Evolutionary conservation across 345 rosid species (phyloP), one percentile per base, ranked within the genome.

Genomic region (Euphorbia tirucalli): DNA sequence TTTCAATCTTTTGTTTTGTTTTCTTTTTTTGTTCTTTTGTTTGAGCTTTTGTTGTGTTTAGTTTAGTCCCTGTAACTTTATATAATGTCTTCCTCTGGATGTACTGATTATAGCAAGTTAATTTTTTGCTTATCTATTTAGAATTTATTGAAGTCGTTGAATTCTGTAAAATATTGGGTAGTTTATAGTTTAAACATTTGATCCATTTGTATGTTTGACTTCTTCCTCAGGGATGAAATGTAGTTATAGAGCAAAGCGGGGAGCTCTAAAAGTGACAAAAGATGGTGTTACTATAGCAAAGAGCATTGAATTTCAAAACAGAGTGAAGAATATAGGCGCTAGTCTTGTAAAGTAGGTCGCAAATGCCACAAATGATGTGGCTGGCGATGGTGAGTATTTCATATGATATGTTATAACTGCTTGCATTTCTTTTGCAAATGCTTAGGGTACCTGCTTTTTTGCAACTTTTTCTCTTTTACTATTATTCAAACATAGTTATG

Each of bases 251-350:
- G 61, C 77, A 78, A 69, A 78, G 77, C 68, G 59, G 56, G 77
- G 77, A 28, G 71, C 78, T 2, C 82, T 75, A 16, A 78, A 78
- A 54, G 78, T 74, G 35, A 74, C 78, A 48, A 74, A 74, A 60
- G 82, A 74, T 60, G 78, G 82, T 49, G 82, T 78, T 4, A 78
- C 78, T 11, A 78, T 78, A 13, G 82, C 82, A 9, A 78, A 78
- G 72, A 60, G 69, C 65, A 74, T 78, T 52, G 78, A 78, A 24
- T 74, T 78, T 37, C 46, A 70, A 31, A 75, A 78, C 35, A 74
- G 15, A 41, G 65, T 66, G 5, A 74, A 70, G 63, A 78, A 78
- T 15, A 66, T 78, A 2, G 78, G 82, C 9, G 82, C 82, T 15
- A 70, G 72, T 52, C 78, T 78, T 3, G 78, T 78, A 1, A 78